Evolutionary conservation across 2,329 filamentous ascomycete genomes (phyloP), one percentile per base, ranked within the genome.

Genomic region (Cadophora sp.): DNA sequence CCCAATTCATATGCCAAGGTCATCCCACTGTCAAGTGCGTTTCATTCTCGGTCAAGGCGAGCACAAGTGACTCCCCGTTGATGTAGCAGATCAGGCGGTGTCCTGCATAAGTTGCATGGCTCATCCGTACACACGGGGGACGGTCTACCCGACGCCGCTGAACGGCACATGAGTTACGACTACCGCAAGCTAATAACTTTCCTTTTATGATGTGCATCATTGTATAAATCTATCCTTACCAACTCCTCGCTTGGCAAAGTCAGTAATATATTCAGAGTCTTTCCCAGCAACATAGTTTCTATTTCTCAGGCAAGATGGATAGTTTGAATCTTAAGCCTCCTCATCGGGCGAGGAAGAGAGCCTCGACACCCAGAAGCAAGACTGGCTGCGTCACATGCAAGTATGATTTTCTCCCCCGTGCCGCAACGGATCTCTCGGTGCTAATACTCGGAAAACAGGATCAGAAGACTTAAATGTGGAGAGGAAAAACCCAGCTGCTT

Each of bases 311-410:
- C 30, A 63, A 2, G 43, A 66, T 68, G 63, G 47, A 50, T 55
- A 59, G 62, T 41, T 56, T 48, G 13, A 60, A 60, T 53, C 11
- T 33, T 6, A 62, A 55, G 30, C 13, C 48, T 3, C 47, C 22
- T 27, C 55, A 43, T 43, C 36, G 33, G 24, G 30, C 41, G 5
- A 65, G 62, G 39, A 70, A 66, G 56, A 48, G 68, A 56, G 62
- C 68, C 2, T 71, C 70, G 7, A 71, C 71, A 8, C 72, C 71
- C n/a, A 60, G 71, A 53, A 70, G 68, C 43, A 73, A 70, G 78
- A 89, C 86, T 1, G 87, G 87, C 39, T 90, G 88, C 77, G 81
- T 81, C 73, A 89, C 86, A 77, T 90, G 87, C 87, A 90, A 90
- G 87, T 89, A 81, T 74, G 86, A 81, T 58, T 39, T 41, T 62